A percentile compares a stretch with the other conserved stretches of the same genome.
Conservation (phyloP, 1,139 yeast genomes). For the Zhuliangozyma parablackwelliae region DNA sequence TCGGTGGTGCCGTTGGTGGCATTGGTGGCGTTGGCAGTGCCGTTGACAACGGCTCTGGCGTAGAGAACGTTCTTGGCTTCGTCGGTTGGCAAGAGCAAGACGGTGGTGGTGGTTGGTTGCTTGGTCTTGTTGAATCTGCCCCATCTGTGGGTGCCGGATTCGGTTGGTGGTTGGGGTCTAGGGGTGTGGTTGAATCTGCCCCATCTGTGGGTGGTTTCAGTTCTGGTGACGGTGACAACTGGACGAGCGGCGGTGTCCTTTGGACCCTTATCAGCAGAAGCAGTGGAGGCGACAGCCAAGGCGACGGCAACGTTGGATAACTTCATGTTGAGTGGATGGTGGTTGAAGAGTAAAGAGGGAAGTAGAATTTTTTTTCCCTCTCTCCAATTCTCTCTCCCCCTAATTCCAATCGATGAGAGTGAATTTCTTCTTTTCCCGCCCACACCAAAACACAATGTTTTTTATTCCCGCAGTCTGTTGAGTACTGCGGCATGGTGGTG, state of each 20-base stretch:
- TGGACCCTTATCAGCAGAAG: slow-evolving; percentile 14
- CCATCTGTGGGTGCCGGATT: slow-evolving; percentile 43
- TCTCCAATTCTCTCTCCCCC: too few species aligned
- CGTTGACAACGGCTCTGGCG: slow-evolving; percentile 8
- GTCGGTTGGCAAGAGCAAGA: slow-evolving; percentile 16
- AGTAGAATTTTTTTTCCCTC: too few species aligned
- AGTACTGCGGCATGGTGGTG: too few species aligned
- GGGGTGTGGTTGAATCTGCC: slow-evolving; percentile 47
- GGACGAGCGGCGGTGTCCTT: slow-evolving; percentile 3
- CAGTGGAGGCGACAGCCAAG: slow-evolving; percentile 17
- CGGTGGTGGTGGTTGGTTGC: slow-evolving; percentile 23
- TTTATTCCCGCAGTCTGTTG: too few species aligned
- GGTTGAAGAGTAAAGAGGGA: too few species aligned
- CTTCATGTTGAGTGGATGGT: slow-evolving; percentile 13
- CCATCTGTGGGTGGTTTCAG: slow-evolving; percentile 21
- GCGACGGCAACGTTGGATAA: slow-evolving; percentile 18
- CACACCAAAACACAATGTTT: too few species aligned
- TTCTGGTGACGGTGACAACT: slow-evolving; percentile 13
- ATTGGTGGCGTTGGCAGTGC: slow-evolving; percentile 5
- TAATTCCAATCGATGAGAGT: too few species aligned
- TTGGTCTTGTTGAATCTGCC: slow-evolving; percentile 40
- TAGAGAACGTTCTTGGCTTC: slow-evolving; percentile 6
- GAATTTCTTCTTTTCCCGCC: too few species aligned
- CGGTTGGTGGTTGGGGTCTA: slow-evolving; percentile 10
- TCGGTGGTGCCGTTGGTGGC: slow-evolving; percentile 12